Percentiles rank a stretch among this genome's conserved stretches.
phyloP scores from a whole-genome alignment of 139 green algal species.

The Ulvella scutata region DNA sequence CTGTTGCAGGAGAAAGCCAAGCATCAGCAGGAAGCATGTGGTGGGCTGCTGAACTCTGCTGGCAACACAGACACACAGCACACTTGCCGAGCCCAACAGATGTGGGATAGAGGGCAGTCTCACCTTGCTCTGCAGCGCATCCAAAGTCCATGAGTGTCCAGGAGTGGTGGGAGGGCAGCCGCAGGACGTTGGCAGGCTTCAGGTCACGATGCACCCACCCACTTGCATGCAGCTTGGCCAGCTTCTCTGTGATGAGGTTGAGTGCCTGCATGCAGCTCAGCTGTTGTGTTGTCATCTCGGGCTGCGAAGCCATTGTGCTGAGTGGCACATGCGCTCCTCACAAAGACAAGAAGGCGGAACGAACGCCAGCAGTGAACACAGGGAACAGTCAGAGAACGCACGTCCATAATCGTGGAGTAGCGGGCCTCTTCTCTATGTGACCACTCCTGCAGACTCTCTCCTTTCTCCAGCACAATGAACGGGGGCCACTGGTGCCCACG shows the following conservation, averaged over 20 bases:
- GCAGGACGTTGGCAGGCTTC: background rate
- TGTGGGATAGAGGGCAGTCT: background rate
- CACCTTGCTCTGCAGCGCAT: background rate
- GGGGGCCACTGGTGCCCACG: background rate
- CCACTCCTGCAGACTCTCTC: background rate
- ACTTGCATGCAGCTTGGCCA: background rate
- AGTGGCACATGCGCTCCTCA: background rate
- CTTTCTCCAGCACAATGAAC: background rate
- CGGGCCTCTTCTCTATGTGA: background rate
- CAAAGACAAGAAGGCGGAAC: background rate
- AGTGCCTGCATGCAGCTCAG: background rate
- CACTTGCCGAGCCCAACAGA: background rate
- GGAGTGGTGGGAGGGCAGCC: background rate
- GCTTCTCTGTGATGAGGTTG: background rate
- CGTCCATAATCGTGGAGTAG: background rate
- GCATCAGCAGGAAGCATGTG: background rate
- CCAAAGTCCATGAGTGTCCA: constrained; percentile 2
- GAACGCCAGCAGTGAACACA: no score
- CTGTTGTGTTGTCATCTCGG: background rate
- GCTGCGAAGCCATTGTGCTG: background rate
- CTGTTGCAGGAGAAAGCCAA: background rate
- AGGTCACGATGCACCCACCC: background rate
- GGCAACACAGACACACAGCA: no score
- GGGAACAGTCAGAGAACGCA: background rate
- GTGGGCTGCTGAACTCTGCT: background rate